Evolutionary conservation across 257 asterid genomes (phyloP).

Genomic region (Osmanthus fragrans): DNA sequence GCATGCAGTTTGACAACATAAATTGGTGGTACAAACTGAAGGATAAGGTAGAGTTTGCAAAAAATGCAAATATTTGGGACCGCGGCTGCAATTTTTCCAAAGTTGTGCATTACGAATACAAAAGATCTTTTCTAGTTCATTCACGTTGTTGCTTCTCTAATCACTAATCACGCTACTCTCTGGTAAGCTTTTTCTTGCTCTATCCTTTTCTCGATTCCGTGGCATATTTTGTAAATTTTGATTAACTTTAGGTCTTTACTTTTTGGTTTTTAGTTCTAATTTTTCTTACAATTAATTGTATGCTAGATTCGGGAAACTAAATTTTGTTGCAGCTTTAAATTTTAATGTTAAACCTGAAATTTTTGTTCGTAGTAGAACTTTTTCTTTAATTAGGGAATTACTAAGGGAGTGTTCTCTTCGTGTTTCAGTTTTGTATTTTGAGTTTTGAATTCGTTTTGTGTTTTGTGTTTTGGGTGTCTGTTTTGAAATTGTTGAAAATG

Average conservation of each 20-base stretch:
- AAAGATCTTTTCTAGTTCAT: not conserved
- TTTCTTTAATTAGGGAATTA: not conserved
- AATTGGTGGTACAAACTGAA: no score
- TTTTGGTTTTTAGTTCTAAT: not conserved
- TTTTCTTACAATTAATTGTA: not conserved
- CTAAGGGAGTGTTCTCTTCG: no score
- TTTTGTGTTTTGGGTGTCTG: no score
- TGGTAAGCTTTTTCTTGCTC: not conserved
- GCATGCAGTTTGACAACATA: no score
- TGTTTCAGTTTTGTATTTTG: no score
- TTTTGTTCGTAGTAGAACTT: not conserved
- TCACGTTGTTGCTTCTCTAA: not conserved
- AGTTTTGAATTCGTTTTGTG: no score
- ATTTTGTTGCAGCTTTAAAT: not conserved
- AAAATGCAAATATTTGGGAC: no score
- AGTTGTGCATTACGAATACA: not conserved
- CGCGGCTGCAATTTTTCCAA: no score
- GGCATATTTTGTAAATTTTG: not conserved
- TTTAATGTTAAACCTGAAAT: not conserved
- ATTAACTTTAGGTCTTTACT: not conserved
- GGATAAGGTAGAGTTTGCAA: no score
- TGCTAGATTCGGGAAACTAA: not conserved
- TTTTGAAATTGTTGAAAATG: no score
- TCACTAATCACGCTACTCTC: conserved; percentile 19
- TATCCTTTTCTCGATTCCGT: not conserved